A percentile compares a stretch with the other conserved stretches of the same genome.
Evolutionary conservation across 1,139 yeast genomes (phyloP).

Genomic region (Zygoascus hellenicus): DNA sequence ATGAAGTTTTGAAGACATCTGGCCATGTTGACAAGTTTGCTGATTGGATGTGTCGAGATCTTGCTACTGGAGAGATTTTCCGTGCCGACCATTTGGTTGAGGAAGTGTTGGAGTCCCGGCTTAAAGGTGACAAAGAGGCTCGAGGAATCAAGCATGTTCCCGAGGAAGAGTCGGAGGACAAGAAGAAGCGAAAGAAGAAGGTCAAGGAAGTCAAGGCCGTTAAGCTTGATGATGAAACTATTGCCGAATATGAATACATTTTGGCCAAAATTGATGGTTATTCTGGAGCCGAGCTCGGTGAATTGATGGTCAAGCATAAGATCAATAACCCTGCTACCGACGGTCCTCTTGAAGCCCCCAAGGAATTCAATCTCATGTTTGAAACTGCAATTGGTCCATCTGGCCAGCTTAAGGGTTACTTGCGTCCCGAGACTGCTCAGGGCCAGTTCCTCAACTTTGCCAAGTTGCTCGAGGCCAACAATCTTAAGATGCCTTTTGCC

Average conservation of each 20-base stretch:
- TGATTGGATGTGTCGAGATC: constrained; percentile 98
- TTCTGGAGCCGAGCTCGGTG: constrained; percentile 89
- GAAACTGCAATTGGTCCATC: constrained; percentile 99
- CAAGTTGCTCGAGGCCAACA: constrained; percentile 90
- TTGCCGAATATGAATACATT: constrained; percentile 73
- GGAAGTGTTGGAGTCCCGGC: constrained; percentile 91
- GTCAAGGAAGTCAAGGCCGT: constrained; percentile 94
- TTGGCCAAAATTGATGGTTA: constrained; percentile 90
- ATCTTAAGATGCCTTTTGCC: constrained; percentile 97
- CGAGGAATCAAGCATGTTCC: constrained; percentile 62
- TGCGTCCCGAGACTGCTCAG: constrained; percentile 99
- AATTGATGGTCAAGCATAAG: constrained; percentile 69
- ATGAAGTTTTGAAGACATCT: constrained; percentile 94
- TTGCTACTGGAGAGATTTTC: constrained; percentile 94
- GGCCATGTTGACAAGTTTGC: constrained; percentile 99
- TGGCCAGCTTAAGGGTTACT: constrained; percentile 88
- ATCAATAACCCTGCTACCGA: constrained; percentile 91
- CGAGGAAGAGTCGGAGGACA: constrained; percentile 58
- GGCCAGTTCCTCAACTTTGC: constrained; percentile 96
- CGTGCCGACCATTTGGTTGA: constrained; percentile 98
- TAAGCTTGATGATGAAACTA: constrained; percentile 75
- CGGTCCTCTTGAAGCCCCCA: constrained; percentile 81
- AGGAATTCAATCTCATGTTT: constrained; percentile 96
- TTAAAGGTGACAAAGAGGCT: constrained; percentile 95
- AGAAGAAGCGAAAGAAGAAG: constrained; percentile 71